Evolutionary conservation across 2,329 filamentous ascomycete species (phyloP).

Genomic region (Huntiella savannae): DNA sequence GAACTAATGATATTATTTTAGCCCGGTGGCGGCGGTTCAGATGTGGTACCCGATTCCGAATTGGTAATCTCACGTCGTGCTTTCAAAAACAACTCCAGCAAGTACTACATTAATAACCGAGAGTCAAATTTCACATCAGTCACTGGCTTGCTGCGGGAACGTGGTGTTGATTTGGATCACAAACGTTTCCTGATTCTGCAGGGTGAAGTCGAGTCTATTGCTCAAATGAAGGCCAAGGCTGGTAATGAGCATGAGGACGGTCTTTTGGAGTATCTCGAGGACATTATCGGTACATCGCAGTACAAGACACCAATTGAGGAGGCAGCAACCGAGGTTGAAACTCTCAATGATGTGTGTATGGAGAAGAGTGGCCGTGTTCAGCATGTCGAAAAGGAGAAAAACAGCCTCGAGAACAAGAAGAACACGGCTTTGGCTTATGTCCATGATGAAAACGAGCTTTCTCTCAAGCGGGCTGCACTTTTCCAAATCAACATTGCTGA

Average conservation of each 20-base stretch:
- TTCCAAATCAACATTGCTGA: slow-evolving; percentile 86
- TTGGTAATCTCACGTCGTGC: slow-evolving; percentile 78
- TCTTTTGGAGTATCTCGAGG: slow-evolving; percentile 86
- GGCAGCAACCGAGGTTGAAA: slow-evolving; percentile 73
- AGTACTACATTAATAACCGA: slow-evolving; percentile 88
- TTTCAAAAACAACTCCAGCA: slow-evolving; percentile 96
- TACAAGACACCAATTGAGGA: slow-evolving; percentile 97
- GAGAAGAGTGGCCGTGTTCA: slow-evolving; percentile 93
- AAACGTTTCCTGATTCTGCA: slow-evolving; percentile 96
- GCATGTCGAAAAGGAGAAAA: slow-evolving; percentile 95
- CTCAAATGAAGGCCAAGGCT: slow-evolving; percentile 97
- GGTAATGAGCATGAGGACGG: slow-evolving; percentile 90
- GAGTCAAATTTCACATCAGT: slow-evolving; percentile 85
- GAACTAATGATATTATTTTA: slow-evolving; percentile 15
- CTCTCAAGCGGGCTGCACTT: slow-evolving; percentile 69
- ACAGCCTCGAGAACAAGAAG: slow-evolving; percentile 85
- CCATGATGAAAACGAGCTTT: slow-evolving; percentile 81
- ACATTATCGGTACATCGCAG: slow-evolving; percentile 96
- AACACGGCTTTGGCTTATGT: slow-evolving; percentile 80
- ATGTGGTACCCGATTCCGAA: slow-evolving; percentile 65
- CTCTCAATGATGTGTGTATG: slow-evolving; percentile 79
- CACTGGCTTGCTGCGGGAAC: slow-evolving; percentile 66
- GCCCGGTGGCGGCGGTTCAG: slow-evolving; percentile 51
- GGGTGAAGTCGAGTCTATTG: slow-evolving; percentile 95
- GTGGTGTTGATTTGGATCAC: slow-evolving; percentile 88